A percentile compares a stretch with the other conserved stretches of the same genome.
phyloP scores from a whole-genome alignment of 2,329 filamentous ascomycete species.

The Diaporthe batatas region DNA sequence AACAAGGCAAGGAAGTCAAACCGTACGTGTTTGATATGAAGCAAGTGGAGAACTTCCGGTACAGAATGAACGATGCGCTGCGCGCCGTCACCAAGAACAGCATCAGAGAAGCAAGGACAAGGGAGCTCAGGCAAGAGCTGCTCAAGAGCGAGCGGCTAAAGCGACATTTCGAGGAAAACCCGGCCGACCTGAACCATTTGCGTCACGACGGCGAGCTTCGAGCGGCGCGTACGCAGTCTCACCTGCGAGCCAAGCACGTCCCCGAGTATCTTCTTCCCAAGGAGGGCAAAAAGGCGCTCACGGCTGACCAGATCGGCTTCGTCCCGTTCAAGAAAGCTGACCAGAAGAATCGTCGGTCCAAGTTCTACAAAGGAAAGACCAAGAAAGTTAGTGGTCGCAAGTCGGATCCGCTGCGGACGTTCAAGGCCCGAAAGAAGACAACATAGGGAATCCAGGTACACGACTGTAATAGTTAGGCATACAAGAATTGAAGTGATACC shows the following conservation, averaged over 20 bases:
- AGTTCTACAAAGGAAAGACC: constrained; percentile 58
- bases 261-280: constrained; percentile 91
- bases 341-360: constrained; percentile 60
- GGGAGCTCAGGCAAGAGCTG: constrained; percentile 89
- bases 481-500: constrained; percentile 38
- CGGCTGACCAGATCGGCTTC: constrained; percentile 78
- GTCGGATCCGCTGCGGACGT: constrained; percentile 88
- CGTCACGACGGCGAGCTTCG: constrained; percentile 91
- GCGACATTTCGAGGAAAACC: constrained; percentile 97
- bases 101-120: constrained; percentile 88
- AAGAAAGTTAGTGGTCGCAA: constrained; percentile 72
- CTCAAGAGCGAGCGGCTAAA: constrained; percentile 95
- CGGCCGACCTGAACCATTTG: constrained; percentile 86
- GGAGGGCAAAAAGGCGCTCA: constrained; percentile 78
- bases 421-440: constrained; percentile 74
- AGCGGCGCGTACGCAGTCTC: constrained; percentile 85
- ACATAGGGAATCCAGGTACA: constrained; percentile 42
- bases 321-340: constrained; percentile 74
- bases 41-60: constrained; percentile 93
- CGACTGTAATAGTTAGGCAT: neutral
- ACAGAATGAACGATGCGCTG: constrained; percentile 93
- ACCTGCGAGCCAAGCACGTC: constrained; percentile 83
- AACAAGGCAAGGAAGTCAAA: constrained; percentile 84
- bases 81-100: constrained; percentile 91
- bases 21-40: constrained; percentile 96